Conservation (phyloP, 352 stramenopile species). For the Achlya hypogyna region DNA sequence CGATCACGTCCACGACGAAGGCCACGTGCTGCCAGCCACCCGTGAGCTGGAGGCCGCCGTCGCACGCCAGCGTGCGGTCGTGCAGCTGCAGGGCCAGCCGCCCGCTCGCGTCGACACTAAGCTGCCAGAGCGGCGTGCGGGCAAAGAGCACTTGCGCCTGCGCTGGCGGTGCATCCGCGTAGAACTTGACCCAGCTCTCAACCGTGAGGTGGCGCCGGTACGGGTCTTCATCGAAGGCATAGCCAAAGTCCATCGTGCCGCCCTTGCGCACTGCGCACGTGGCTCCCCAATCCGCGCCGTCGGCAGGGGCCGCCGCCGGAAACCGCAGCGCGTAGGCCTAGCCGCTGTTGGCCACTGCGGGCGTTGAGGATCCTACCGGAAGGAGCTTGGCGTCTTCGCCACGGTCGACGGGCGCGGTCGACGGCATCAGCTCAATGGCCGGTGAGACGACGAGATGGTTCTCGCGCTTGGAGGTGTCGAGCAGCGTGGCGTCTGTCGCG, state of each 20-base stretch:
- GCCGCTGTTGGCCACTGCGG: background rate
- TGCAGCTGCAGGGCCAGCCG: background rate
- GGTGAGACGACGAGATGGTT: slow-evolving; percentile 51
- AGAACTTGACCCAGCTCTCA: slow-evolving; percentile 66
- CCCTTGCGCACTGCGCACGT: slow-evolving; percentile 42
- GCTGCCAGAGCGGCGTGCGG: background rate
- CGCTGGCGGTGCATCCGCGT: slow-evolving; percentile 26
- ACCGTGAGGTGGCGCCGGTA: slow-evolving; percentile 71
- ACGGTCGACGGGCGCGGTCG: slow-evolving; percentile 57
- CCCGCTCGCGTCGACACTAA: background rate
- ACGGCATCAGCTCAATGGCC: slow-evolving; percentile 39
- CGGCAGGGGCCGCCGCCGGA: slow-evolving; percentile 17
- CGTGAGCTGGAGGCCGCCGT: background rate
- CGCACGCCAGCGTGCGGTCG: background rate
- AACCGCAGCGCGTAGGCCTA: slow-evolving; percentile 64
- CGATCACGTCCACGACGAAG: background rate
- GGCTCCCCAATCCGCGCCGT: slow-evolving; percentile 31
- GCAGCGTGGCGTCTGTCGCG: slow-evolving; percentile 34
- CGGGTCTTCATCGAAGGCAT: slow-evolving; percentile 68
- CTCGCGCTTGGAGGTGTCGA: slow-evolving; percentile 76
- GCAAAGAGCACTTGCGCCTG: background rate
- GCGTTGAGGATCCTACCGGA: background rate
- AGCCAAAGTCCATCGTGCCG: slow-evolving; percentile 57
- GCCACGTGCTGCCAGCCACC: slow-evolving; percentile 15
- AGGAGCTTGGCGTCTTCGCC: slow-evolving; percentile 59